Percentiles rank a stretch among this genome's conserved stretches.
These are phyloP conservation scores for Psilocybe cubensis DNA, from an alignment of 768 basidiomycete genomes.

Conservation along the genomic window DNA sequence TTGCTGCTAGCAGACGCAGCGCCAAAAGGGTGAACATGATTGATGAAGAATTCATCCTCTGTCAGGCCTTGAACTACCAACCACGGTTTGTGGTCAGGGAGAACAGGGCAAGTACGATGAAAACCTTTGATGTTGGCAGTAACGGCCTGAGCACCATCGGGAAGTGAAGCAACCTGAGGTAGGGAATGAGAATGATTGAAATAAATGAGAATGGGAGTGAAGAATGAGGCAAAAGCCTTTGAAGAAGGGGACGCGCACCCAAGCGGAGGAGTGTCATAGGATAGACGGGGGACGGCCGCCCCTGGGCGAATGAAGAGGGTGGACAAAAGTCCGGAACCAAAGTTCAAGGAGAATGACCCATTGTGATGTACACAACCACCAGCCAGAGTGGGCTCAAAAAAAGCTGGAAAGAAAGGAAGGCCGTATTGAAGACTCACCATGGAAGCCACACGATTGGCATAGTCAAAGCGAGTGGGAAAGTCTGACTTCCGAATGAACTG, in stretches of 20 bases:
- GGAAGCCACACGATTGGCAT: constrained; percentile 25
- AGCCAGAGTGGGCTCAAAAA: not conserved
- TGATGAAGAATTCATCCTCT: constrained; percentile 29
- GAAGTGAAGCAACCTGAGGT: constrained; percentile 31
- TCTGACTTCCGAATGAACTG: constrained; percentile 24
- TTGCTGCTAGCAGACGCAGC: constrained; percentile 31
- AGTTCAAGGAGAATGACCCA: too few relatives aligned
- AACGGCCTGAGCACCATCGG: constrained; percentile 32
- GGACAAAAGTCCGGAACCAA: too few relatives aligned
- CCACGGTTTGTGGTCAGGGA: constrained; percentile 34
- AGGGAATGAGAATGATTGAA: not conserved
- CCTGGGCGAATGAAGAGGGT: too few relatives aligned
- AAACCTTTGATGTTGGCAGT: constrained; percentile 36
- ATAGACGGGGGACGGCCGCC: too few relatives aligned
- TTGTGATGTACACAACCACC: too few relatives aligned
- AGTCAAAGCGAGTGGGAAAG: constrained; percentile 31
- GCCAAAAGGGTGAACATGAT: constrained; percentile 34
- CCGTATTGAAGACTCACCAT: constrained; percentile 24
- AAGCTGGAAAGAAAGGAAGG: not conserved
- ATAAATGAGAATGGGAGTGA: not conserved
- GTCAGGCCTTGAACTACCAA: constrained; percentile 28
- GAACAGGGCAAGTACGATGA: constrained; percentile 34
- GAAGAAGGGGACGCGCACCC: too few relatives aligned
- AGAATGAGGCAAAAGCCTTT: not conserved
- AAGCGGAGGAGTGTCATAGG: too few relatives aligned